A percentile compares a stretch with the other conserved stretches of the same genome.
These are phyloP conservation scores for Mortierella claussenii DNA, from an alignment of 192 early-diverging fungal species.

Conservation along the genomic window DNA sequence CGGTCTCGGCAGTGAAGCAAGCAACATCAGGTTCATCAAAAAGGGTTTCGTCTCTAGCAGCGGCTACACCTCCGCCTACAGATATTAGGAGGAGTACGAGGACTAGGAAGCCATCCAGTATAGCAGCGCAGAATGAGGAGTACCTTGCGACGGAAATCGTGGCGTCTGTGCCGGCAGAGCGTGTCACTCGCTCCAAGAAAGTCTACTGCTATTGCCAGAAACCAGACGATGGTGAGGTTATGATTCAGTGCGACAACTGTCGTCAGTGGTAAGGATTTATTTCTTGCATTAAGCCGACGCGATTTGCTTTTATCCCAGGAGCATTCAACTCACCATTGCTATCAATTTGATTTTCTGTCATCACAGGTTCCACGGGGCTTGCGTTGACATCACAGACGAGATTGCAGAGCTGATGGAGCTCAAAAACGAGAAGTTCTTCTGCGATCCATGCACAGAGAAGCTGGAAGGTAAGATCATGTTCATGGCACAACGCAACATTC, in stretches of 20 bases:
- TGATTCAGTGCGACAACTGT: constrained; percentile 82
- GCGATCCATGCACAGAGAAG: constrained; percentile 41
- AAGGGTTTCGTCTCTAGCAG: neutral
- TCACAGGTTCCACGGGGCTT: constrained; percentile 69
- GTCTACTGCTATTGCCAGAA: constrained; percentile 79
- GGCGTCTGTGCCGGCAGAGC: constrained; percentile 10
- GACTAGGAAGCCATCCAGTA: constrained; percentile 15
- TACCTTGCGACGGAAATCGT: constrained; percentile 1
- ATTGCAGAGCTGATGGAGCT: constrained; percentile 57
- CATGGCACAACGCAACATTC: neutral
- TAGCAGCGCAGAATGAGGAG: constrained; percentile 25
- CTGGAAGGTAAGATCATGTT: constrained; percentile 47
- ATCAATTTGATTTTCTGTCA: too few species aligned
- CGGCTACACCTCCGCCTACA: neutral
- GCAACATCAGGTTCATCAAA: neutral
- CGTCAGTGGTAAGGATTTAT: constrained; percentile 77
- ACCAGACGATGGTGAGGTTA: constrained; percentile 75
- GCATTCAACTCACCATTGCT: too few species aligned
- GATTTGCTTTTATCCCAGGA: too few species aligned
- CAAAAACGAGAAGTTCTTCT: constrained; percentile 52
- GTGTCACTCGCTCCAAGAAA: constrained; percentile 54
- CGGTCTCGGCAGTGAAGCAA: constrained; percentile 1
- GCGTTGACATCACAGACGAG: constrained; percentile 69
- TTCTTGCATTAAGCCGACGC: too few species aligned
- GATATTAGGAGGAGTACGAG: constrained; percentile 34